These are phyloP conservation scores for Saccharomyces hybrid DNA, from an alignment of 1,139 yeast species.

Conservation along the genomic window DNA sequence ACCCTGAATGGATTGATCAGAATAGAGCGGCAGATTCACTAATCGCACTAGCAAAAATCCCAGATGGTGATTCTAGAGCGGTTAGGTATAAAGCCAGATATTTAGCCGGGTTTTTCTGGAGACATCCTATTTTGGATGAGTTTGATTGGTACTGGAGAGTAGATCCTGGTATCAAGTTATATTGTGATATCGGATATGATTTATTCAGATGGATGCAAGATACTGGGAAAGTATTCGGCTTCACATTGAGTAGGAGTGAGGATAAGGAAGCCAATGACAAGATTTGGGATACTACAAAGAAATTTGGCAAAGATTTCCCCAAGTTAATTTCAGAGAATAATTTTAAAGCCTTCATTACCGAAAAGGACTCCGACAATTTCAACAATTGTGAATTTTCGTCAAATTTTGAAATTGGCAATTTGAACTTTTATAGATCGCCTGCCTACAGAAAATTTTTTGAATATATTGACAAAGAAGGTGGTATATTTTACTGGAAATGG, in stretches of 20 bases:
- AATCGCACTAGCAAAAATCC: constrained; percentile 44
- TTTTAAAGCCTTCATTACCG: constrained; percentile 2
- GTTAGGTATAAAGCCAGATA: constrained; percentile 86
- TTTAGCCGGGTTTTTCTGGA: constrained; percentile 82
- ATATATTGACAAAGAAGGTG: constrained; percentile 67
- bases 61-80: constrained; percentile 56
- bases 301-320: constrained; percentile 56
- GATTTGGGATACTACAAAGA: constrained; percentile 66
- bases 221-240: constrained; percentile 62
- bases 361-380: constrained; percentile 44
- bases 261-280: constrained; percentile 69
- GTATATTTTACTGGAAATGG: constrained; percentile 87
- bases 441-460: constrained; percentile 64
- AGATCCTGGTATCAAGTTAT: constrained; percentile 73
- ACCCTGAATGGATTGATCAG: constrained; percentile 54
- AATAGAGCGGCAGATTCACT: constrained; percentile 48
- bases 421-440: constrained; percentile 65
- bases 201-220: constrained; percentile 76
- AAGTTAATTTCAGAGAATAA: neutral
- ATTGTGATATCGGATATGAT: constrained; percentile 75
- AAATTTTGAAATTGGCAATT: constrained; percentile 68
- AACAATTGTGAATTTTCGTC: constrained; percentile 85
- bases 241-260: constrained; percentile 77
- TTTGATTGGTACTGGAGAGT: constrained; percentile 92
- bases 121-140: constrained; percentile 60